Base-by-base conservation (phyloP, 148 eudicot species). In the Spergularia marina region DNA sequence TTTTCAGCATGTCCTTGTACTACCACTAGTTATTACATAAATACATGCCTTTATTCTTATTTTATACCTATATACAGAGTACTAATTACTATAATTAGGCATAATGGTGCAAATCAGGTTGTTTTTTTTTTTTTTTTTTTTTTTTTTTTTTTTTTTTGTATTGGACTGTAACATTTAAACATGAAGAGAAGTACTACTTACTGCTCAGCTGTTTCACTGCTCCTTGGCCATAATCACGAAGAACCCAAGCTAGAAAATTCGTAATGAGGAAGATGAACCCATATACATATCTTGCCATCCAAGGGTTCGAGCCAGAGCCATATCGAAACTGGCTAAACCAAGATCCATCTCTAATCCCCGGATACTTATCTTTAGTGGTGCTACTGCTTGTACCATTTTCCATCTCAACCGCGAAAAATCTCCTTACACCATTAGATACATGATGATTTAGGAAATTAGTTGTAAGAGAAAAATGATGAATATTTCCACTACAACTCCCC, bases 251-350 rank as follows among this genome's bases (percentile, higher is more conserved):
- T 67, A 92, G 83, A 80, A 92, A 83, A 80, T 89, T 92, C 5
- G 91, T 83, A 47, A 89, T 74, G 23, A 92, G 91, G 83, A 92
- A 92, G 74, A 92, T 79, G 71, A 92, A 71, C 49, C 93, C 87
- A 40, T 92, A 92, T 23, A 87, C 86, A 82, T 92, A 92, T 90
- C 97, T 84, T 17, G 97, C 97, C 95, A 92, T 90, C 91, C 86
- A 92, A 36, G 97, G 97, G 82, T 92, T 92, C 25, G 89, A 86
- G 34, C 97, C 97, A 79, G 75, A 86, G 34, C 97, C 93, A 79
- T 76, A 72, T 4, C 78, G 81, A 58, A 92, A 92, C 53, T 92
- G 97, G 58, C 78, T 76, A 70, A 84, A 90, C 92, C 95, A 92
- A 52, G 95, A 72, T 11, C 91, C 90, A 34, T 83, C 83, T 70